Evolutionary conservation across 768 basidiomycete species (phyloP).

Genomic region (Boletus reticuloceps): DNA sequence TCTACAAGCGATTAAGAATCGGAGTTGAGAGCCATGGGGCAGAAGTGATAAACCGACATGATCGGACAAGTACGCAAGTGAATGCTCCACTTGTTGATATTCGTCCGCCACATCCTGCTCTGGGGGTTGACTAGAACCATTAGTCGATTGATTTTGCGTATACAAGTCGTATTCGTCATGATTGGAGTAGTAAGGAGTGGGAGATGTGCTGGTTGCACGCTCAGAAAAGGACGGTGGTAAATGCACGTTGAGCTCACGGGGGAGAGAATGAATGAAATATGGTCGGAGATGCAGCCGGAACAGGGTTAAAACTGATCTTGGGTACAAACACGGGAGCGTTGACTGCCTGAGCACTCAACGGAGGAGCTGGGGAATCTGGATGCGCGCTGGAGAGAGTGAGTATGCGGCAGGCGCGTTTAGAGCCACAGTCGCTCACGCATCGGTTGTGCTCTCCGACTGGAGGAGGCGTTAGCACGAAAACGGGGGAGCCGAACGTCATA

Average conservation of each 20-base stretch:
- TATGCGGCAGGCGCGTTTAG: not conserved
- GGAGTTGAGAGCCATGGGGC: not conserved
- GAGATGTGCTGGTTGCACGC: slow-evolving; percentile 22
- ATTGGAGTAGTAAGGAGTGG: slow-evolving; percentile 26
- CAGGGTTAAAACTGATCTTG: slow-evolving; percentile 51
- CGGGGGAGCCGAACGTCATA: slow-evolving; percentile 26
- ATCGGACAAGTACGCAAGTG: slow-evolving; percentile 20
- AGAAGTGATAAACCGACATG: slow-evolving; percentile 17
- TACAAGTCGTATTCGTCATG: slow-evolving; percentile 42
- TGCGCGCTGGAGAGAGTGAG: slow-evolving; percentile 30
- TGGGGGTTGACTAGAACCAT: slow-evolving; percentile 2
- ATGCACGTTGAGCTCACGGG: slow-evolving; percentile 18
- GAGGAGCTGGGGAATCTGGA: slow-evolving; percentile 44
- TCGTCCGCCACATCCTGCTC: slow-evolving; percentile 15
- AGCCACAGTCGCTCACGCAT: slow-evolving; percentile 24
- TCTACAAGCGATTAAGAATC: not conserved
- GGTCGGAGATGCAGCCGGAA: slow-evolving; percentile 9
- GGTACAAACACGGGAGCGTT: slow-evolving; percentile 87
- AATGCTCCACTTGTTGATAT: slow-evolving; percentile 22
- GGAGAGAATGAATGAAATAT: slow-evolving; percentile 29
- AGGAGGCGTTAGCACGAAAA: slow-evolving; percentile 13
- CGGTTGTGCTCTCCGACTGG: slow-evolving; percentile 20
- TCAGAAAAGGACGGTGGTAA: slow-evolving; percentile 3
- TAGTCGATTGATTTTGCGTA: slow-evolving; percentile 6
- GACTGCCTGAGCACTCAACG: slow-evolving; percentile 61